Evolutionary conservation across 2,329 filamentous ascomycete genomes (phyloP), one percentile per base, ranked within the genome.

Genomic region (Periconia macrospinosa): DNA sequence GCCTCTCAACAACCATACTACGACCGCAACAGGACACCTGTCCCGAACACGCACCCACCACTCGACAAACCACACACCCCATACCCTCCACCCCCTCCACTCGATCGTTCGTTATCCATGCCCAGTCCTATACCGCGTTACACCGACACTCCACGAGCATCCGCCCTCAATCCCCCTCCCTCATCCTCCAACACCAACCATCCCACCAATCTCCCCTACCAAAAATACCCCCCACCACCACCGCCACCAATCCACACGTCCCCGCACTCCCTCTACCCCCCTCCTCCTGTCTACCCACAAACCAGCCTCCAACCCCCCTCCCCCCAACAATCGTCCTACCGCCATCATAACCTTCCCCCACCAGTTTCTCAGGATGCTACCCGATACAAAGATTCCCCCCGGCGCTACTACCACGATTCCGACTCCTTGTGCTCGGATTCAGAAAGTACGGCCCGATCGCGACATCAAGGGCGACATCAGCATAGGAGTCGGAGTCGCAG

Each of bases 1-100:
- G n/a, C n/a, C 19, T 43, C 52, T 7, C 51, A 57, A 41, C 42
- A 53, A 20, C 48, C 49, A 27, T 40, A 45, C 1, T 45, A 53
- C 18, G 66, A 72, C 46, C 62, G 65, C 27, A 61, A 69, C 19
- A 55, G 67, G 10, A 71, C 66, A 27, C 67, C 67, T 1, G 50
- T 47, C 52, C 30, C 60, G 52, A 45, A 58, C 30, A 6, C 44
- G 30, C 62, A 63, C 14, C 54, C 59, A 2, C 57, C 62, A 0
- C 53, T 68, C 14, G 63, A 66, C 14, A 54, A 63, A n/a, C 56
- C 65, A 6, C 56, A 58, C 8, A 68, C 58, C 37, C 52, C 66
- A 1, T 53, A 60, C 45, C 50, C 56, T 8, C 54, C 55, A 30
- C 62, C 58, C 15, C 68, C 65, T 19, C 61, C 62, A 20, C 51